These are phyloP conservation scores for Solanum peruvianum DNA, from an alignment of 257 asterid genomes.

Conservation along the genomic window DNA sequence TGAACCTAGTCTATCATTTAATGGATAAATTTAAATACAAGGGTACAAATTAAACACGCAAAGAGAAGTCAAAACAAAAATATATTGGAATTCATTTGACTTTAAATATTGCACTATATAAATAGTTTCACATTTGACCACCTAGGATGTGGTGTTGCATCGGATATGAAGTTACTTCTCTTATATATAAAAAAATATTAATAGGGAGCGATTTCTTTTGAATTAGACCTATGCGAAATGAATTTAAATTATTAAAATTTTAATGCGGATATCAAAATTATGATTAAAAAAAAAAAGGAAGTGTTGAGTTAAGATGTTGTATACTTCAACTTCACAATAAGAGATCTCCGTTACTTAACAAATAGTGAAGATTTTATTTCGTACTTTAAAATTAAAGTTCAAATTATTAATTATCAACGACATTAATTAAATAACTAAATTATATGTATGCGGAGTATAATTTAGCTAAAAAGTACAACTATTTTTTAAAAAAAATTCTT, in stretches of 20 bases:
- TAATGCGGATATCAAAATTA: too few relatives aligned
- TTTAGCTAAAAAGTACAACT: not conserved
- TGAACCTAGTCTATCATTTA: not conserved
- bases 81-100: not conserved
- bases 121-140: not conserved
- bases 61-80: not conserved
- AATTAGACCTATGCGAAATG: accelerated
- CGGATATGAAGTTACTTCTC: not conserved
- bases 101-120: not conserved
- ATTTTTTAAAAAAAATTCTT: not conserved
- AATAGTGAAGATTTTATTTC: not conserved
- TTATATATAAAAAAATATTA: too few relatives aligned
- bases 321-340: not conserved
- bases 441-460: not conserved
- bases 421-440: not conserved
- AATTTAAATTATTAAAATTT: too few relatives aligned
- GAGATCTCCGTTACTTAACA: not conserved
- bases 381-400: not conserved
- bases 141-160: not conserved
- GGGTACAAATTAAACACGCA: not conserved
- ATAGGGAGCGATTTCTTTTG: accelerated
- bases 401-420: not conserved
- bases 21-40: not conserved
- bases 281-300: not conserved
- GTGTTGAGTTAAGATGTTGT: not conserved